These are phyloP conservation scores for Durio zibethinus DNA, from an alignment of 345 rosid genomes.

Conservation along the genomic window DNA sequence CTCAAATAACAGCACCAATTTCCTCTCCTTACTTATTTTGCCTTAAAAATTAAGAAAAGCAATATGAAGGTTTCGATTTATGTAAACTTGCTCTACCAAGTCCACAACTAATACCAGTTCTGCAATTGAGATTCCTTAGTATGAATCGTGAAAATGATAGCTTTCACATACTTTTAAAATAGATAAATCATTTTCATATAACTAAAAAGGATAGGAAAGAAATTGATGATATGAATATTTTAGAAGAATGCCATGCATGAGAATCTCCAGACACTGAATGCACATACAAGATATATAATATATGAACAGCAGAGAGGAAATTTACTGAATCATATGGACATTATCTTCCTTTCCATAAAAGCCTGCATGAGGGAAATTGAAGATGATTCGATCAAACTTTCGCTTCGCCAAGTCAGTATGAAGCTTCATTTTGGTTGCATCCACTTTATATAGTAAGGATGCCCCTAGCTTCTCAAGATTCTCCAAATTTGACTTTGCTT, in stretches of 20 bases:
- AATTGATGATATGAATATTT: neutral
- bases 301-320: neutral
- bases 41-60: too few relatives aligned
- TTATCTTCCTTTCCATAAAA: slow-evolving; percentile 43
- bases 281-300: neutral
- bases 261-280: neutral
- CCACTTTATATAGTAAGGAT: slow-evolving; percentile 42
- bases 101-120: too few relatives aligned
- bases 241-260: neutral
- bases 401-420: slow-evolving; percentile 28
- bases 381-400: slow-evolving; percentile 49
- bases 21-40: too few relatives aligned
- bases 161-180: too few relatives aligned
- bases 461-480: slow-evolving; percentile 40
- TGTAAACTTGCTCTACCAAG: neutral
- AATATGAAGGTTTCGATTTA: too few relatives aligned
- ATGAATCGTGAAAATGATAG: too few relatives aligned
- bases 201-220: neutral
- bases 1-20: too few relatives aligned
- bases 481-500: slow-evolving; percentile 39
- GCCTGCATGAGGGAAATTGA: slow-evolving; percentile 63
- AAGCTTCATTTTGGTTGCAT: slow-evolving; percentile 43
- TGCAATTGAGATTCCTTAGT: too few relatives aligned
- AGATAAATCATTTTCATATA: neutral
- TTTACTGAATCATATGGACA: slow-evolving; percentile 28